Base-by-base conservation (phyloP, 345 rosid species). In the Populus deltoides region DNA sequence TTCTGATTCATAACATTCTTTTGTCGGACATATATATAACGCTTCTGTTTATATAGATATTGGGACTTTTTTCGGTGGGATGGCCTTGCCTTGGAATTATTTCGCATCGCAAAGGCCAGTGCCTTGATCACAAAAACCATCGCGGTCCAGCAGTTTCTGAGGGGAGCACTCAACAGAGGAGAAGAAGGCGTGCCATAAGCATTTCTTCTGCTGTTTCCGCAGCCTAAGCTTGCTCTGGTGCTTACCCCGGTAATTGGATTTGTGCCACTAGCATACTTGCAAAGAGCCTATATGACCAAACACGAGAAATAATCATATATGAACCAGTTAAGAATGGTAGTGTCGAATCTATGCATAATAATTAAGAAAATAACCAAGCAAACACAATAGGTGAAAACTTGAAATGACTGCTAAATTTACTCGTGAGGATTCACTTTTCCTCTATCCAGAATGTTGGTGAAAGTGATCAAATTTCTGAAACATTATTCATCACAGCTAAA, bases 241-340 rank as follows among this genome's bases (percentile, higher is more conserved):
- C 89, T 86, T 35, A 91, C 93, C 67, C 98, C 96, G 1, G 99
- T 93, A 1, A 87, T 73, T 25, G 97, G 91, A 84, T 93, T 95
- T 59, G 90, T 93, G 18, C 99, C 99, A 29, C 86, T 91, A 15
- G 99, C 99, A 68, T 95, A 92, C 84, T 92, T 95, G 88, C 99
- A 95, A 27, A 93, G 86, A 55, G 98, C 99, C 99, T 93, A 41
- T 65, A 49, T 15, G 6, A 12, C 31, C n/a, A 66, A 33, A 24
- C 5, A 29, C 18, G n/a, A 66, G 36, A 8, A 53, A 27, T 5
- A 59, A 20, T 10, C 35, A 51, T 6, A 41, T 20, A 33, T 4
- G 25, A 36, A 59, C 20, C 53, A 38, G 6, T 16, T 33, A 2
- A 16, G 59, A 51, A 51, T 18, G 59, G 22, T 51, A 51, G 59